Percentiles rank a stretch among this genome's conserved stretches.
Evolutionary conservation across 2,329 filamentous ascomycete species (phyloP).

Genomic region (Phialophora chinensis): DNA sequence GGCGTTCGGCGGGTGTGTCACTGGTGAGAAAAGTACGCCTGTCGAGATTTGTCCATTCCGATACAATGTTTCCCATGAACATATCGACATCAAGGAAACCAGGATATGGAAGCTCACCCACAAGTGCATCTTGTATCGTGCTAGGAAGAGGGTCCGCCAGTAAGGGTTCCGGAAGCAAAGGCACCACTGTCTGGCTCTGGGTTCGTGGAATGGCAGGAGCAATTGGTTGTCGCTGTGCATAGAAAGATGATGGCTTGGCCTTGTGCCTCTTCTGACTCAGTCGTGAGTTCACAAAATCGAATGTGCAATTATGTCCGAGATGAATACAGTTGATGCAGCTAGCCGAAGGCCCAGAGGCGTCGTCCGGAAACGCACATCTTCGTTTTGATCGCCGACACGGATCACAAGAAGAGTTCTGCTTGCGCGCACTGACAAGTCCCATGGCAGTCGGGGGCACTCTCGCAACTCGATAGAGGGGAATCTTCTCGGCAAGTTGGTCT

Average conservation of each 20-base stretch:
- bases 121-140: conserved; percentile 7
- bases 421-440: conserved; percentile 4
- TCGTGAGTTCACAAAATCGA: conserved; percentile 27
- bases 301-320: conserved; percentile 27
- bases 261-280: conserved; percentile 19
- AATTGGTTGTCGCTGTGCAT: conserved; percentile 10
- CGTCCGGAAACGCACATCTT: conserved; percentile 19
- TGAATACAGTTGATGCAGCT: conserved; percentile 27
- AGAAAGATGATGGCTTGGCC: background rate
- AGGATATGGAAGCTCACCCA: conserved; percentile 6
- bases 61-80: conserved; percentile 27
- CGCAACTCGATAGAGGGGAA: background rate
- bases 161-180: conserved; percentile 1
- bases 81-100: conserved; percentile 21
- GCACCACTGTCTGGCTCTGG: background rate
- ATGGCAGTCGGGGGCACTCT: background rate
- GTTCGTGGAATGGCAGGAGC: conserved; percentile 8
- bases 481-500: background rate
- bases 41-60: conserved; percentile 23
- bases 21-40: background rate
- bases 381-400: conserved; percentile 28
- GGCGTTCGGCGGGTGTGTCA: background rate
- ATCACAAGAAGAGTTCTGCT: conserved; percentile 34
- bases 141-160: background rate
- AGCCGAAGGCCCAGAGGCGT: conserved; percentile 1